phyloP scores from a whole-genome alignment of 2,329 filamentous ascomycete genomes.

The Diaporthe helianthi region DNA sequence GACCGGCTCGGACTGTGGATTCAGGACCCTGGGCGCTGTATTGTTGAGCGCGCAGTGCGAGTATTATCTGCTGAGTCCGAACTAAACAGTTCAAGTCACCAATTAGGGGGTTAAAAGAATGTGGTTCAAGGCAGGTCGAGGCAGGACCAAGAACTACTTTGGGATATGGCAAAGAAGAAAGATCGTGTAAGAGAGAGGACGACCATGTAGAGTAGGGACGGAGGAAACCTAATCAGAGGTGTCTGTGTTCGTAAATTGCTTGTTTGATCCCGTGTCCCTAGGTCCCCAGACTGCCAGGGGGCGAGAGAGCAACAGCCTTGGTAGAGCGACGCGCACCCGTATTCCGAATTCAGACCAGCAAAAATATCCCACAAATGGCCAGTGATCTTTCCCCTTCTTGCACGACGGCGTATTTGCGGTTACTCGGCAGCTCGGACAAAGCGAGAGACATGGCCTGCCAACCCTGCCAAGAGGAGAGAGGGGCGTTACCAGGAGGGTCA shows the following conservation, averaged over 20 bases:
- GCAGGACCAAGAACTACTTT: slow-evolving; percentile 12
- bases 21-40: slow-evolving; percentile 21
- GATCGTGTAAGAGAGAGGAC: slow-evolving; percentile 28
- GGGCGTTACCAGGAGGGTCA: slow-evolving; percentile 22
- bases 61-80: background rate
- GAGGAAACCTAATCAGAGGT: slow-evolving; percentile 14
- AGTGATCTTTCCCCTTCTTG: slow-evolving; percentile 20
- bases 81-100: slow-evolving; percentile 23
- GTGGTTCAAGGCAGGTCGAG: slow-evolving; percentile 24
- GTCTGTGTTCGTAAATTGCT: slow-evolving; percentile 26
- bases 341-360: slow-evolving; percentile 25
- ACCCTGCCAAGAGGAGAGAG: slow-evolving; percentile 23
- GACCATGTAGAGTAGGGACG: slow-evolving; percentile 21
- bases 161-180: slow-evolving; percentile 8
- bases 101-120: slow-evolving; percentile 30
- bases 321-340: slow-evolving; percentile 20
- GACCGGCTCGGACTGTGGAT: background rate
- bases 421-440: slow-evolving; percentile 25
- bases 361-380: slow-evolving; percentile 17
- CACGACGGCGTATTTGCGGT: slow-evolving; percentile 16
- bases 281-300: slow-evolving; percentile 24
- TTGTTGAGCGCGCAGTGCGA: slow-evolving; percentile 8
- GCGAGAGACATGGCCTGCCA: slow-evolving; percentile 25
- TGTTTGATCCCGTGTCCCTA: background rate
- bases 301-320: background rate